Evolutionary conservation across 495 filamentous ascomycete genomes (phyloP).

Genomic region (Aspergillus homomorphus): DNA sequence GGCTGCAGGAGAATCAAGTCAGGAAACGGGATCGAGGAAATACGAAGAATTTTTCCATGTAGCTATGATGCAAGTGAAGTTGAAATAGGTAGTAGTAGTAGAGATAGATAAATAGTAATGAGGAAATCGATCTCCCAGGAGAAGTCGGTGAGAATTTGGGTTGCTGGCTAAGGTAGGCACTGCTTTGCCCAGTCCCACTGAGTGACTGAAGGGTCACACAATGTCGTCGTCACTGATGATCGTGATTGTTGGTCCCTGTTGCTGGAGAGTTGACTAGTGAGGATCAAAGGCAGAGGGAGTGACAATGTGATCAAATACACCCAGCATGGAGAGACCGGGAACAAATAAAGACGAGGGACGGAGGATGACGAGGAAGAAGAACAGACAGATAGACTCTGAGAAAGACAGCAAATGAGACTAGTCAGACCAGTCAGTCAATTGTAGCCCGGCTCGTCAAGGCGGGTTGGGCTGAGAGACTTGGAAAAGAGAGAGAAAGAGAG

Average conservation of each 20-base stretch:
- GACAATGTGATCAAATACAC: constrained; percentile 8
- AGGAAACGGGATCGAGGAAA: neutral
- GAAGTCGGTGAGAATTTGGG: constrained; percentile 27
- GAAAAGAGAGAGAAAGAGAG: neutral
- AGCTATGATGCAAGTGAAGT: neutral
- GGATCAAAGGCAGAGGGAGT: neutral
- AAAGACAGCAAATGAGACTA: neutral
- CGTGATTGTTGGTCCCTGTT: constrained; percentile 1
- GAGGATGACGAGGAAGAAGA: neutral
- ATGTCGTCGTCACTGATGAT: constrained; percentile 6
- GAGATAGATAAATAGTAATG: constrained; percentile 4
- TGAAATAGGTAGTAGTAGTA: neutral
- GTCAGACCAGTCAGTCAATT: too few species aligned
- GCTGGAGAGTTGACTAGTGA: neutral
- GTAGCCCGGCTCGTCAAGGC: constrained; percentile 1
- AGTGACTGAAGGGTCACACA: constrained; percentile 16
- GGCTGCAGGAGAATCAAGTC: neutral
- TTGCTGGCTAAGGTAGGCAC: constrained; percentile 15
- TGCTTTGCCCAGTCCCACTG: constrained; percentile 2
- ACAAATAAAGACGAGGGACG: neutral
- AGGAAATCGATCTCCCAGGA: constrained; percentile 11
- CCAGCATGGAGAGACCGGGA: neutral
- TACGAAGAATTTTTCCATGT: neutral
- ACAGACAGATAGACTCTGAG: too few species aligned
- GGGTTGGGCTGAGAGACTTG: constrained; percentile 1